Base-by-base conservation (phyloP, 1,139 yeast species). In the Debaryomyces fabryi region DNA sequence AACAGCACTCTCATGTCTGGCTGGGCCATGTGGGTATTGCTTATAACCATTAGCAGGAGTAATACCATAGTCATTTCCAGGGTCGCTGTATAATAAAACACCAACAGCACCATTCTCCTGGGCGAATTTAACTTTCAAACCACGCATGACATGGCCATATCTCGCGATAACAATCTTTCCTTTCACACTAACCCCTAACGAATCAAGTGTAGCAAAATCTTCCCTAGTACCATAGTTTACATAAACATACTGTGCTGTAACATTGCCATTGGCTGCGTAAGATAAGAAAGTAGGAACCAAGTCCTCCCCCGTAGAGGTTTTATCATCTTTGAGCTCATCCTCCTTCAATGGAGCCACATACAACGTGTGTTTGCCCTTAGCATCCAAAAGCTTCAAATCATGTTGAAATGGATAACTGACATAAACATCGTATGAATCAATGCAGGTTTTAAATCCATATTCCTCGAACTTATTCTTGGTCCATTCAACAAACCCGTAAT, bases 281-380 rank as follows among this genome's bases (percentile, higher is more conserved):
- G 74, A 76, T 59, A 74, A 69, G 49, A 74, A 75, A 2, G 79
- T 74, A 6, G 81, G 81, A 38, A 74, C 64, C 10, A 67, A 55
- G 42, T 79, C 83, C 38, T 67, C 65, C 13, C 75, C 72, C 6
- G 65, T 62, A 0, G 96, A 78, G 32, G 91, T 85, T 30, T 82
- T 78, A 64, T 91, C 97, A 49, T 87, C 87, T 10, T 79, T 70
- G 36, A 90, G 60, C 12, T 68, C 83, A 60, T 90, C 96, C 66
- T 90, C 97, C 53, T 74, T 72, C 53, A 89, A 73, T 1, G 84
- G 74, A 4, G 96, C 91, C 50, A 74, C 71, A 64, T 82, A 88
- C 38, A 78, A 64, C 7, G 76, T 63, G 9, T 70, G 58, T 2
- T 63, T 62, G 25, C 67, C 58, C 8, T 62, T 54, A 15, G 57